Evolutionary conservation across 176 grass and related monocot genomes (phyloP), one percentile per base, ranked within the genome.

Genomic region (Rhipidocladum racemiflorum): DNA sequence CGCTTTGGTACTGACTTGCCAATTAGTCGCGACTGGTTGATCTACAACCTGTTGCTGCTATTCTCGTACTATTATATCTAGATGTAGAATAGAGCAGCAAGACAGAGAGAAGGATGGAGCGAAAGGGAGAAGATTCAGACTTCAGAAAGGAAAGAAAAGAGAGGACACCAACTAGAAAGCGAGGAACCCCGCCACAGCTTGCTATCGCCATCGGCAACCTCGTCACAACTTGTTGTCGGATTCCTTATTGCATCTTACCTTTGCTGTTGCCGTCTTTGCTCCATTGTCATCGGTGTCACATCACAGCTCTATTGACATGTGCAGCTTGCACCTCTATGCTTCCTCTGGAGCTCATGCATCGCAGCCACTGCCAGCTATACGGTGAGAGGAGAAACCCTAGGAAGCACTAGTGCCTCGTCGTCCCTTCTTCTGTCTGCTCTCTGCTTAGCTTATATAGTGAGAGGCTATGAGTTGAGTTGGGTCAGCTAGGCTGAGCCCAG

Each of bases 291-390:
- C 7, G 8, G 0, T 2, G 38, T 9, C 38, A 1, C 38, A 56
- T 56, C 21, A 56, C 21, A 1, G 8, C 53, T 56, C 53, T 21
- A 56, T 56, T 1, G 9, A 21, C 53, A 23, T 56, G 21, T 0
- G 0, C 53, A 56, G 54, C 3, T 56, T 56, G 21, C 9, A 0
- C 21, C 21, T 56, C 0, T 56, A 21, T 24, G 54, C 54, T 56
- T 56, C 9, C 0, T 56, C 1, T 56, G n/a, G 54, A 56, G 54
- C 54, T 56, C 21, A 0, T 56, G 54, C 54, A 24, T 56, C 21
- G 1, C 21, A 10, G 54, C 21, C 9, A 0, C 9, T 0, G 9
- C 0, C 0, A 3, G 54, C 9, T 56, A 11, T 11, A 24, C 0
- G 4, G 21, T 56, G 54, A 56, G 53, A 23, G 53, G 53, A 56